These are phyloP conservation scores for Tolypocladium nubicola DNA, from an alignment of 2,329 filamentous ascomycete species.

Conservation along the genomic window DNA sequence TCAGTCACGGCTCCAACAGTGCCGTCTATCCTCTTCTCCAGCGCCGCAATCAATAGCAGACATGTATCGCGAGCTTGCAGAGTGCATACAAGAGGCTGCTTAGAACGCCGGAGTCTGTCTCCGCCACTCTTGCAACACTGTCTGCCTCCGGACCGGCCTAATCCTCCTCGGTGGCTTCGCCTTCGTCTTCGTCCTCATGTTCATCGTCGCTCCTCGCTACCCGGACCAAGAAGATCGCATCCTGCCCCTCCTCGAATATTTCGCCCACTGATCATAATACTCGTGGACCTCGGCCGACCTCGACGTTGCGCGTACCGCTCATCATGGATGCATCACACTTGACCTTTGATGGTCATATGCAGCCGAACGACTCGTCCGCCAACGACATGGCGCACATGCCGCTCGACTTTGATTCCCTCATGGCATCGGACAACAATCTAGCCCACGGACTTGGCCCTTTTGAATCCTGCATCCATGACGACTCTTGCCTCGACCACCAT, in stretches of 20 bases:
- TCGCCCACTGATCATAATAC: background rate
- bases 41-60: background rate
- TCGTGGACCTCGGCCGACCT: background rate
- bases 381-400: slow-evolving; percentile 15
- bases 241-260: background rate
- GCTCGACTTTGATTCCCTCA: slow-evolving; percentile 15
- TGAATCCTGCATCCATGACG: slow-evolving; percentile 17
- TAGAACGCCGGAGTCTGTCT: background rate
- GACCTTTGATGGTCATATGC: slow-evolving; percentile 11
- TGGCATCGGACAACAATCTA: slow-evolving; percentile 12
- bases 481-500: slow-evolving; percentile 18
- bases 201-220: background rate
- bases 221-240: background rate
- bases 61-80: background rate
- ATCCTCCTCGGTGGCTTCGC: background rate
- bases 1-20: background rate
- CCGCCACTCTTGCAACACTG: background rate
- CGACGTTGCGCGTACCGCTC: background rate
- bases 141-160: background rate
- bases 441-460: slow-evolving; percentile 15
- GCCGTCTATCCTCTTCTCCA: background rate
- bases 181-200: background rate
- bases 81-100: background rate
- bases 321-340: slow-evolving; percentile 12
- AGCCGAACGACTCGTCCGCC: slow-evolving; percentile 12